Evolutionary conservation across 306 rosid species (phyloP).

Genomic region (Vicia sativa): DNA sequence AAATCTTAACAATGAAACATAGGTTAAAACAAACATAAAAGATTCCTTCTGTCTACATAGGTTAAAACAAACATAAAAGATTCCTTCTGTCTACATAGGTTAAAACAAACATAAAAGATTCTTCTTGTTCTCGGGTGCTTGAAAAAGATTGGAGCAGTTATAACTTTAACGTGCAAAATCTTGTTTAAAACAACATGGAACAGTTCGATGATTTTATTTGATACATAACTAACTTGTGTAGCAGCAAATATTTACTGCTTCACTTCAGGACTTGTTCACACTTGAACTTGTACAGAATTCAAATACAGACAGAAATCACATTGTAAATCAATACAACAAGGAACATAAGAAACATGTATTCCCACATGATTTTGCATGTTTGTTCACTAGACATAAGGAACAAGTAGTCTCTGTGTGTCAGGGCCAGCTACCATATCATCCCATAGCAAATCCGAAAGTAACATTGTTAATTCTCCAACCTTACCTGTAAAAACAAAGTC

Average conservation of each 20-base stretch:
- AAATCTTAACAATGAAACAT: too few relatives aligned
- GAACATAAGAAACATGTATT: constrained; percentile 51
- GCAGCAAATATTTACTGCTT: constrained; percentile 35
- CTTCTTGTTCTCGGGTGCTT: constrained; percentile 6
- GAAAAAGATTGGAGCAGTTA: background rate
- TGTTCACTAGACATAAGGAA: constrained; percentile 49
- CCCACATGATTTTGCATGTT: constrained; percentile 36
- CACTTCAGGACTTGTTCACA: constrained; percentile 29
- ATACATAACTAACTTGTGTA: background rate
- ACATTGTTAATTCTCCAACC: constrained; percentile 84
- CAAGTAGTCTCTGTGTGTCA: constrained; percentile 57
- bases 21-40: too few relatives aligned
- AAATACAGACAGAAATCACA: constrained; percentile 32
- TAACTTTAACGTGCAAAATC: constrained; percentile 8
- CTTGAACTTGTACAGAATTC: constrained; percentile 9
- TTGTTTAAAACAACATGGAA: constrained; percentile 32
- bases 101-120: constrained; percentile 13
- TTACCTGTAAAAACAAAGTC: constrained; percentile 51
- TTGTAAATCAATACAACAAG: constrained; percentile 23
- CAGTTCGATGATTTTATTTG: constrained; percentile 29
- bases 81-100: background rate
- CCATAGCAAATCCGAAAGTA: constrained; percentile 76
- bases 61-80: too few relatives aligned
- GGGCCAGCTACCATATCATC: constrained; percentile 82
- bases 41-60: background rate